Evolutionary conservation across 345 rosid genomes (phyloP).

Genomic region (Bruguiera sexangula): DNA sequence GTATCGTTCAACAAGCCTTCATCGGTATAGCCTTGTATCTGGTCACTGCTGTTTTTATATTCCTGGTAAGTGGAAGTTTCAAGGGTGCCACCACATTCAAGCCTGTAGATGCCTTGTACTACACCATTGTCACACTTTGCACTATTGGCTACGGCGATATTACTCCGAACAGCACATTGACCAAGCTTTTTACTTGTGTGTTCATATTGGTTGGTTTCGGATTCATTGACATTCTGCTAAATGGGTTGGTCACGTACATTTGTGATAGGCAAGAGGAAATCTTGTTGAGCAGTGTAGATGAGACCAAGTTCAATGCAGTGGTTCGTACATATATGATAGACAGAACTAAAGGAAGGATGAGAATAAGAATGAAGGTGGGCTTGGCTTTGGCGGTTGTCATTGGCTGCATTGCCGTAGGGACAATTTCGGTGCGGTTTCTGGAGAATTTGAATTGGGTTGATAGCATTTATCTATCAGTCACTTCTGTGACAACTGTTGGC

Average conservation of each 20-base stretch:
- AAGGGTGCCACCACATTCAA: constrained; percentile 38
- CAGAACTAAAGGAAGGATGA: constrained; percentile 59
- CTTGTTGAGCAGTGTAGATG: constrained; percentile 51
- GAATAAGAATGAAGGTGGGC: constrained; percentile 53
- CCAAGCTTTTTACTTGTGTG: constrained; percentile 53
- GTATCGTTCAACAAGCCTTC: constrained; percentile 52
- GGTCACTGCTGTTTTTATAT: constrained; percentile 32
- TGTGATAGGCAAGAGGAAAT: constrained; percentile 60
- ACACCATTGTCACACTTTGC: constrained; percentile 62
- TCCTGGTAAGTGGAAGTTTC: constrained; percentile 32
- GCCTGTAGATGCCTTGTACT: constrained; percentile 63
- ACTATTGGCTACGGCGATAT: constrained; percentile 71
- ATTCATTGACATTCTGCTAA: constrained; percentile 53
- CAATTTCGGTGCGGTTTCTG: constrained; percentile 36
- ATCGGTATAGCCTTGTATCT: constrained; percentile 46
- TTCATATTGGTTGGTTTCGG: constrained; percentile 64
- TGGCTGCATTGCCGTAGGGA: constrained; percentile 50
- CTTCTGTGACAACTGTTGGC: constrained; percentile 66
- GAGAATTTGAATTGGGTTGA: constrained; percentile 58
- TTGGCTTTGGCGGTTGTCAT: constrained; percentile 49
- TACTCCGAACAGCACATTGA: constrained; percentile 51
- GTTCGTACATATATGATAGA: constrained; percentile 49
- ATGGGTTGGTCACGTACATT: constrained; percentile 57
- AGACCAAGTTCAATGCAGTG: constrained; percentile 43
- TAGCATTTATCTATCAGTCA: constrained; percentile 59